These are phyloP conservation scores for Trichoderma gamsii DNA, from an alignment of 495 filamentous ascomycete genomes.

Conservation along the genomic window DNA sequence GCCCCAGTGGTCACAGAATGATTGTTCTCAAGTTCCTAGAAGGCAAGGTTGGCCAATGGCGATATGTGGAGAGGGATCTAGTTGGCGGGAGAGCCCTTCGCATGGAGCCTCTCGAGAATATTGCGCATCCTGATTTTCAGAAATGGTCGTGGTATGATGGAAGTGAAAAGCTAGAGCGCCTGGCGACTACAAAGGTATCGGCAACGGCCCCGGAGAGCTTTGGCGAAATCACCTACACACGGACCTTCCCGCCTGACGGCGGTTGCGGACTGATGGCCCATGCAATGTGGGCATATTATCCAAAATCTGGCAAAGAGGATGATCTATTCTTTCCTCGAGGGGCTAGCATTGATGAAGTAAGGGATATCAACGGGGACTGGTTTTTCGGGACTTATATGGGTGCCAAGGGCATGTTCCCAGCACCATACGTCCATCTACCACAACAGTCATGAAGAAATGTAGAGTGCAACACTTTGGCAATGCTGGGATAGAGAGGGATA, in stretches of 20 bases:
- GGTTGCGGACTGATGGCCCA: slow-evolving; percentile 56
- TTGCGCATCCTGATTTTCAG: slow-evolving; percentile 25
- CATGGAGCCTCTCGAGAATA: slow-evolving; percentile 42
- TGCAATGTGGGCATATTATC: slow-evolving; percentile 70
- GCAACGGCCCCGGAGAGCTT: slow-evolving; percentile 25
- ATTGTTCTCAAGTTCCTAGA: slow-evolving; percentile 69
- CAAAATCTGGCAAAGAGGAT: slow-evolving; percentile 51
- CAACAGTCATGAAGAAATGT: slow-evolving; percentile 16
- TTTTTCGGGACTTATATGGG: slow-evolving; percentile 75
- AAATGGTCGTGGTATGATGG: slow-evolving; percentile 28
- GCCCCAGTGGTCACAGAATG: slow-evolving; percentile 76
- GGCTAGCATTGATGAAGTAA: slow-evolving; percentile 72
- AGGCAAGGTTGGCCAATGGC: slow-evolving; percentile 48
- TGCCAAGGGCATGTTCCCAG: slow-evolving; percentile 66
- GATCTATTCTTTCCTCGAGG: slow-evolving; percentile 78
- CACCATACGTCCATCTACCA: slow-evolving; percentile 54
- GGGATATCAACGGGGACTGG: slow-evolving; percentile 85
- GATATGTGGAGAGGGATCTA: slow-evolving; percentile 53
- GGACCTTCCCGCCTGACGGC: slow-evolving; percentile 62
- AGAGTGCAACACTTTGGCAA: not conserved
- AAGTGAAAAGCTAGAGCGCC: slow-evolving; percentile 25
- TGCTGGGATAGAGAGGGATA: not conserved
- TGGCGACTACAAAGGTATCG: slow-evolving; percentile 30
- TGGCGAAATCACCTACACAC: slow-evolving; percentile 19
- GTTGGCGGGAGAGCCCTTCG: slow-evolving; percentile 64